Evolutionary conservation across 108 stramenopile species (phyloP).

Genomic region (Skeletonema grethae): DNA sequence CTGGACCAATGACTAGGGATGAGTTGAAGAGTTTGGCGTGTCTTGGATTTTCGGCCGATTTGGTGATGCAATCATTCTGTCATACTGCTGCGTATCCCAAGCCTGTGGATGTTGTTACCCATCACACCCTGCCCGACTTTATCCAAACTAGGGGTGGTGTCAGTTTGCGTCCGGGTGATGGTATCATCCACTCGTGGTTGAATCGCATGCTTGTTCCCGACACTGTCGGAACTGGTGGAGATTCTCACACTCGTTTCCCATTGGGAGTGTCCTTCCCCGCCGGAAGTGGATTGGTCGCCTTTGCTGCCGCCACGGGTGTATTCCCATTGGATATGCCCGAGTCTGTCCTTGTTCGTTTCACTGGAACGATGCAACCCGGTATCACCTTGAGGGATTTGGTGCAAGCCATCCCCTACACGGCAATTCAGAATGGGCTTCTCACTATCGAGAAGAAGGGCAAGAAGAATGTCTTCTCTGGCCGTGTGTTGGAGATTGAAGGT

Average conservation of each 20-base stretch:
- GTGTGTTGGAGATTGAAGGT: conserved; percentile 95
- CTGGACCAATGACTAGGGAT: conserved; percentile 98
- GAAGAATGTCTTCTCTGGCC: conserved; percentile 95
- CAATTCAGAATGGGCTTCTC: conserved; percentile 88
- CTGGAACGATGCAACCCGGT: conserved; percentile 93
- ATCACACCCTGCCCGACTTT: conserved; percentile 96
- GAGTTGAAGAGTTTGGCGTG: conserved; percentile 92
- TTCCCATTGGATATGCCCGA: conserved; percentile 98
- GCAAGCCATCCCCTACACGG: conserved; percentile 95
- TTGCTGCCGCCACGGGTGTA: conserved; percentile 95
- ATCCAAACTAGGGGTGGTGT: conserved; percentile 95
- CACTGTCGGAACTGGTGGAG: conserved; percentile 97
- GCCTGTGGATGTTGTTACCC: conserved; percentile 95
- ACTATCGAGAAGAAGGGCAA: conserved; percentile 96
- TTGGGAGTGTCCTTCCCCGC: conserved; percentile 97
- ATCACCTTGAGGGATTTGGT: conserved; percentile 96
- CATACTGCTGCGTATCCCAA: conserved; percentile 98
- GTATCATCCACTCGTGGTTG: conserved; percentile 97
- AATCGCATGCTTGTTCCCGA: conserved; percentile 97
- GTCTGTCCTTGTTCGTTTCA: conserved; percentile 90
- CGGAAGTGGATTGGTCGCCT: conserved; percentile 93
- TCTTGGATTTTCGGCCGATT: conserved; percentile 92
- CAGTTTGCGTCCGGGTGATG: conserved; percentile 93
- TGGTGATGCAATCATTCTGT: conserved; percentile 97
- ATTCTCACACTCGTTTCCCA: conserved; percentile 96